Evolutionary conservation across 345 rosid genomes (phyloP), one percentile per base, ranked within the genome.

Genomic region (Gossypium stocksii): DNA sequence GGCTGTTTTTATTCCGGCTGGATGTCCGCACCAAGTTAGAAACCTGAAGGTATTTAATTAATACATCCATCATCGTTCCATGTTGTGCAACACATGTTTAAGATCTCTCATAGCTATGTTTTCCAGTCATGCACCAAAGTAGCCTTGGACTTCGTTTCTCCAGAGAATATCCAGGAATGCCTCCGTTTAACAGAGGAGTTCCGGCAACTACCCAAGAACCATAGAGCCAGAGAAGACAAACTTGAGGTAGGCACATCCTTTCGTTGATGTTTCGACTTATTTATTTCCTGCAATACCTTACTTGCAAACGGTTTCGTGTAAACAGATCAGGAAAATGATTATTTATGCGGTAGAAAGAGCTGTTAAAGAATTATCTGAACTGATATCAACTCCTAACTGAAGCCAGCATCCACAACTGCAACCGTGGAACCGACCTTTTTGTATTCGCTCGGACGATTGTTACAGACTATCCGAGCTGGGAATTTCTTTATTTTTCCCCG

Each of bases 11-110:
- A 94, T 94, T 73, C 98, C 98, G 0, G 97, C 97, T 1, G 98
- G 98, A 53, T 94, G 98, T 77, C 98, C 98, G 4, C 99, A 95
- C 80, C 99, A 95, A 88, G 99, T 95, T 53, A 87, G 99, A 71
- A 95, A 95, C 80, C 89, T 93, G 52, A 90, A 86, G 98, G 98
- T 91, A 78, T 63, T 34, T 74, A 9, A 16, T 49, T 4, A 38
- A 16, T 45, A 7, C 43, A n/a, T 27, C 27, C 25, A 38, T 49
- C 43, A 44, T 25, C 51, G 17, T n/a, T 19, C 2, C 19, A 19
- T 27, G 3, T 15, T 17, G 11, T 46, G 2, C 25, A n/a, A 44
- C 53, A 17, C 59, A 57, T 38, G 59, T 68, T 38, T 58, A 34
- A 9, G 16, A 51, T 29, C 38, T 75, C 44, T 75, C 65, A 78